Evolutionary conservation across 768 basidiomycete genomes (phyloP), one percentile per base, ranked within the genome.

Genomic region (Suillus cothurnatus): DNA sequence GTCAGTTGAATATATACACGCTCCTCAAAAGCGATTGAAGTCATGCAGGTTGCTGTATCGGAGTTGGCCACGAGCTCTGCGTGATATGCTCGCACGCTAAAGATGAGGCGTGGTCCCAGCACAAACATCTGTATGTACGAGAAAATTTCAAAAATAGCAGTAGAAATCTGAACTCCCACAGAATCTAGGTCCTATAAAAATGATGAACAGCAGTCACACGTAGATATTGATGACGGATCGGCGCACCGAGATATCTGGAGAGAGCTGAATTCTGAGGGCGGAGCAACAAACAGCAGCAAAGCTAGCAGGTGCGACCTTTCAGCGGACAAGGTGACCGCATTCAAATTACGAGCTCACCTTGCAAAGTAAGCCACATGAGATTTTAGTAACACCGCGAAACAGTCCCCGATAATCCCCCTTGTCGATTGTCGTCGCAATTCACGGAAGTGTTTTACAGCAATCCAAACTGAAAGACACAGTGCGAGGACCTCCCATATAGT

Each of bases 21-120:
- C 6, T 56, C 55, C 34, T 36, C 14, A 5, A 57, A 57, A 36
- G 7, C 55, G 2, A 57, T 57, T 23, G 55, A 36, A 17, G 14
- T 23, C 34, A 57, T 57, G 34, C 7, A 1, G 8, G 6, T 23
- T n/a, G 14, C n/a, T 57, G n/a, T 15, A 15, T 57, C 55, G 3
- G 55, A n/a, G 34, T 23, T 2, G n/a, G 14, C 21, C 12, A 57
- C 32, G 14, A 57, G 55, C 14, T 57, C 5, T 1, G 55, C n/a
- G 15, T 57, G n/a, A 57, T 57, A 36, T 23, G 1, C n/a, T 57
- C 55, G 55, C 4, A 57, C 3, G 14, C 55, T 36, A 36, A 57
- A 34, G n/a, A 57, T 36, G 6, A 57, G 55, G n/a, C 55, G 55
- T 36, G 55, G 55, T 57, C 55, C 55, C n/a, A 57, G 34, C n/a